Conservation (phyloP, 495 filamentous ascomycete genomes). For the Saxispiralis lemnorum region DNA sequence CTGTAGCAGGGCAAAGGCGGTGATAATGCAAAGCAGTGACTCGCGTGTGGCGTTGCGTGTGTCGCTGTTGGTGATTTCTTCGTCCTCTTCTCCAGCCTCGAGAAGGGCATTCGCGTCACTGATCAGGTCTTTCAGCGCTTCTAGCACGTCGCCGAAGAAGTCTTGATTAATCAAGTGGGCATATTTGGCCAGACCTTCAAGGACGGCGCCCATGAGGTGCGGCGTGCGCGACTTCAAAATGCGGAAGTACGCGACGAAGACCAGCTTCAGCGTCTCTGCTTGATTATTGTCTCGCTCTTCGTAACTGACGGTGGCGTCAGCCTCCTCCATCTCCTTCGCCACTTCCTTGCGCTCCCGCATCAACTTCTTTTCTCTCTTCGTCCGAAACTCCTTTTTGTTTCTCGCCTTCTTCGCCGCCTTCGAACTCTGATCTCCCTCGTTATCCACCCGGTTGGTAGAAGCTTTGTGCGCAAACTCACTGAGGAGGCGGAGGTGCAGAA, state of each 20-base stretch:
- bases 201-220: conserved; percentile 77
- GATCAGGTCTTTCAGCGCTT: conserved; percentile 83
- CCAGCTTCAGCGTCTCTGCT: conserved; percentile 83
- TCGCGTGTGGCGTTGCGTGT: conserved; percentile 59
- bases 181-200: conserved; percentile 82
- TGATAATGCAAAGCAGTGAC: conserved; percentile 83
- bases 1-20: conserved; percentile 79
- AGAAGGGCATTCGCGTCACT: conserved; percentile 36
- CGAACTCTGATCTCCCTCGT: conserved; percentile 19
- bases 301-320: conserved; percentile 74
- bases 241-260: conserved; percentile 86
- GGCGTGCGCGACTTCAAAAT: conserved; percentile 67
- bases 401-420: conserved; percentile 38
- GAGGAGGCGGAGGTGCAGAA: conserved; percentile 74
- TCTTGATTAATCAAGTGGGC: conserved; percentile 93
- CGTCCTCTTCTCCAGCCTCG: conserved; percentile 15
- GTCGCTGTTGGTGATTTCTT: conserved; percentile 23
- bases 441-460: conserved; percentile 55
- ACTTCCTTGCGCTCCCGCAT: conserved; percentile 67
- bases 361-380: conserved; percentile 56
- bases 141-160: conserved; percentile 91
- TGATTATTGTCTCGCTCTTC: conserved; percentile 87
- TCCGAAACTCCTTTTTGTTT: conserved; percentile 60
- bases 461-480: conserved; percentile 71
- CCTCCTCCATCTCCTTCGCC: conserved; percentile 84